Evolutionary conservation across 192 early-diverging fungal species (phyloP), one percentile per base, ranked within the genome.

Genomic region (Funneliformis geosporum): DNA sequence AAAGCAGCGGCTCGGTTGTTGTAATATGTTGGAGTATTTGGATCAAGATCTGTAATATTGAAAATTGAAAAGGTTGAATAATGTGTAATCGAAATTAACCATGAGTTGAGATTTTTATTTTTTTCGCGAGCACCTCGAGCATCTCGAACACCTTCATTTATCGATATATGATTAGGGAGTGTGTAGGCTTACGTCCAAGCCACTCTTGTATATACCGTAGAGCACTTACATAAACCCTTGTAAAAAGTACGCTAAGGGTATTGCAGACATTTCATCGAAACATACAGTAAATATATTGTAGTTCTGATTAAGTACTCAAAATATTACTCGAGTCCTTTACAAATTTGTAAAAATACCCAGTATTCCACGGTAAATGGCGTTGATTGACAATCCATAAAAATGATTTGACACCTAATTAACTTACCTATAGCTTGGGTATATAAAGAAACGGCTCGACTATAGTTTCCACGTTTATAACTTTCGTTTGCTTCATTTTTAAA

Each of bases 1-100:
- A 89, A 85, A 16, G 95, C 94, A 11, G 95, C 95, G 11, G 93
- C 90, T n/a, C 95, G 87, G 83, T 96, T 96, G 69, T 83, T 84
- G 75, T 92, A 93, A 74, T 91, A 93, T 5, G 90, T 94, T 10
- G 90, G 82, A n/a, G 80, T 85, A 23, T 83, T 74, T 55, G 94
- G 90, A 42, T 84, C 83, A n/a, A 90, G 43, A 40, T 91, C 92
- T 85, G 67, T 42, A 66, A 70, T 16, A 11, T 12, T 38, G 18
- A 60, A 16, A 16, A 60, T 23, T 50, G 25, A 46, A 73, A 55
- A 47, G 72, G 27, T 18, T 27, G 23, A 55, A 25, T 33, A 71
- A 73, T 73, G 10, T 47, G 33, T 33, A 47, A 71, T 18, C 16
- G 40, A 71, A n/a, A 46, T 8, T 12, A 23, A 59, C 23, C 12